Conservation (phyloP, 176 grass and related monocot species). For the Hsuehochloa calcarea region DNA sequence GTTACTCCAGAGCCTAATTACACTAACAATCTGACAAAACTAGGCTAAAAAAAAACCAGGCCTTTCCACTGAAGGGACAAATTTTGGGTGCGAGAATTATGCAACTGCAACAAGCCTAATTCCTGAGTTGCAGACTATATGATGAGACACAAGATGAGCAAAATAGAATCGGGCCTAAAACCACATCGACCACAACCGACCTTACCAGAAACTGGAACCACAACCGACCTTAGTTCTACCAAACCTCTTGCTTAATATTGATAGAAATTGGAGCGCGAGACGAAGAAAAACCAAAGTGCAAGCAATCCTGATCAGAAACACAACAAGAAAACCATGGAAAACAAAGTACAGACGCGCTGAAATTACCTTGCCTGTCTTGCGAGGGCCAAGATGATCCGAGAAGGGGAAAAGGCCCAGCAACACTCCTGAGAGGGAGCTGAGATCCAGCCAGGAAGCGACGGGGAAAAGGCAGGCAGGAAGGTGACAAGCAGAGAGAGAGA, state of each 20-base stretch:
- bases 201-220: not conserved
- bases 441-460: constrained; percentile 19
- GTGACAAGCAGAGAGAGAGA: not conserved
- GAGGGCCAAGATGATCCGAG: not conserved
- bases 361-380: constrained; percentile 18
- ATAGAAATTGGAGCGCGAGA: not conserved
- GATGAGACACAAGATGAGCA: too few relatives aligned
- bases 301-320: not conserved
- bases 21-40: not conserved
- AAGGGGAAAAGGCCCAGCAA: not conserved
- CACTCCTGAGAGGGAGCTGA: not conserved
- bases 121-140: not conserved
- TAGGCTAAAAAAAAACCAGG: not conserved
- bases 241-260: not conserved
- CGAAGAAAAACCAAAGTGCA: not conserved
- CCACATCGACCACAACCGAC: not conserved
- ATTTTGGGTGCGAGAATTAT: not conserved
- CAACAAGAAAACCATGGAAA: not conserved
- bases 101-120: not conserved
- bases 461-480: not conserved
- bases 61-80: not conserved
- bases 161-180: not conserved
- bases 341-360: not conserved
- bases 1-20: not conserved
- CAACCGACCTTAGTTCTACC: not conserved